Conservation (phyloP, 1,284 basidiomycete species). For the Apiotrichum mycotoxinovorans region DNA sequence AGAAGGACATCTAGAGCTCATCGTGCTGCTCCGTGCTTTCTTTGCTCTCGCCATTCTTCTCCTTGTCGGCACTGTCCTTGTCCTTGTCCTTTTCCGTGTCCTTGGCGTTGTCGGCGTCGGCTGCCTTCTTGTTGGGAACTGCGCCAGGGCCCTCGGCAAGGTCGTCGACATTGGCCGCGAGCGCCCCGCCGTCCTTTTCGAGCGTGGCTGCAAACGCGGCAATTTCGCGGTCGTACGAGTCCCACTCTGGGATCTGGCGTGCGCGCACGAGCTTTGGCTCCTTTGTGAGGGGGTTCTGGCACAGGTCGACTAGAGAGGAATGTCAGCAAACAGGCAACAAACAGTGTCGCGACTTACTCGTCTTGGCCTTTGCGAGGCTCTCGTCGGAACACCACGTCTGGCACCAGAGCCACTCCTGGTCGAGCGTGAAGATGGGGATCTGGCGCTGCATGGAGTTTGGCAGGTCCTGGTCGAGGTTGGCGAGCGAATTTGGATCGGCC, state of each 20-base stretch:
- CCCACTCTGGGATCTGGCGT: slow-evolving; percentile 96
- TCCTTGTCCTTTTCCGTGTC: slow-evolving; percentile 3
- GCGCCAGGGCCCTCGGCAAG: slow-evolving; percentile 50
- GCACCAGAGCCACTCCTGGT: slow-evolving; percentile 88
- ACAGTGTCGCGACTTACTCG: no score
- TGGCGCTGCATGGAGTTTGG: slow-evolving; percentile 86
- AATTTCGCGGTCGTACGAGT: slow-evolving; percentile 69
- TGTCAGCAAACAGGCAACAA: no score
- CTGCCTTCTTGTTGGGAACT: not conserved
- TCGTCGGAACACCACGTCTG: slow-evolving; percentile 56
- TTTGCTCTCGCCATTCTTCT: slow-evolving; percentile 1
- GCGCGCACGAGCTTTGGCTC: slow-evolving; percentile 92
- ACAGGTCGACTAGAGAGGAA: slow-evolving; percentile 76
- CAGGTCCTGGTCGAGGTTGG: slow-evolving; percentile 95
- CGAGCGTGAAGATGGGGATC: slow-evolving; percentile 82
- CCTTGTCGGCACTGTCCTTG: slow-evolving; percentile 2
- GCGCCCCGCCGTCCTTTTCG: slow-evolving; percentile 47
- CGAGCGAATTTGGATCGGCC: slow-evolving; percentile 85
- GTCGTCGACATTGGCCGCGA: slow-evolving; percentile 67
- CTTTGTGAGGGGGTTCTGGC: slow-evolving; percentile 92
- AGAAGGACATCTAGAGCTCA: slow-evolving; percentile 6
- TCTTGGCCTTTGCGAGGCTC: slow-evolving; percentile 52
- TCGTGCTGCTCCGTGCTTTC: not conserved
- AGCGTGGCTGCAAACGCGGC: slow-evolving; percentile 63
- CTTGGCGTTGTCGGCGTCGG: no score